Evolutionary conservation across 768 basidiomycete species (phyloP).

Genomic region (Sistotremastrum suecicum): DNA sequence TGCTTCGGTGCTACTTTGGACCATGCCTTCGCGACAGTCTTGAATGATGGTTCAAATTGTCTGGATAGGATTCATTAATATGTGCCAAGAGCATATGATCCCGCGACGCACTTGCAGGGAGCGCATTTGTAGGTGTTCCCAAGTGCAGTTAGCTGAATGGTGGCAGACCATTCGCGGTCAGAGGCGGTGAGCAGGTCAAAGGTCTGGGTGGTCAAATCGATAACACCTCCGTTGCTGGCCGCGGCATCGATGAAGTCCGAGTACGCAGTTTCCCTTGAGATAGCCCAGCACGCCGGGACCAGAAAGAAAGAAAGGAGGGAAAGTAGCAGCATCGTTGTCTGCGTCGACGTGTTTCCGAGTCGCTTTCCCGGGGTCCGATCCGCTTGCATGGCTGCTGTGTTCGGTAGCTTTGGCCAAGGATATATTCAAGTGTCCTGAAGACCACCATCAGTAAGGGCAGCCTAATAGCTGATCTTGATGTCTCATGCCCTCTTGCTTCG

Average conservation of each 20-base stretch:
- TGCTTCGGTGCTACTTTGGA: constrained; percentile 37
- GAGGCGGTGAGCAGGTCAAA: constrained; percentile 69
- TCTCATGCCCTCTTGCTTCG: constrained; percentile 83
- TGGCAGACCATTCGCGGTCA: constrained; percentile 76
- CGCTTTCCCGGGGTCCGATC: too few species aligned
- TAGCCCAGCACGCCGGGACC: constrained; percentile 4
- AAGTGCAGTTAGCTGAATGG: constrained; percentile 81
- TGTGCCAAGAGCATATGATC: too few species aligned
- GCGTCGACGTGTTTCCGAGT: background rate
- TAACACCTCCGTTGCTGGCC: constrained; percentile 57
- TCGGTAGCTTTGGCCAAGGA: too few species aligned
- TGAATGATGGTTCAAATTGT: constrained; percentile 75
- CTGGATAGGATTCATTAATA: constrained; percentile 24
- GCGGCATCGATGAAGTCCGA: constrained; percentile 59
- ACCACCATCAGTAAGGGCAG: too few species aligned
- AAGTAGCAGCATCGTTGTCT: constrained; percentile 17
- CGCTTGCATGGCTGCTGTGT: too few species aligned
- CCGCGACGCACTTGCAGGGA: constrained; percentile 74
- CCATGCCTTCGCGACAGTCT: constrained; percentile 80
- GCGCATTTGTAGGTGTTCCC: constrained; percentile 65
- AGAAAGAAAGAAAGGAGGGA: constrained; percentile 18
- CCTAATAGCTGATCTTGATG: constrained; percentile 8
- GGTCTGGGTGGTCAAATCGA: constrained; percentile 58
- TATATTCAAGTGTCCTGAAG: too few species aligned
- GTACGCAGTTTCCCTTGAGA: constrained; percentile 19